Evolutionary conservation across 225 moss, liverwort and hornwort species (phyloP).

Genomic region (Climacium dendroides): DNA sequence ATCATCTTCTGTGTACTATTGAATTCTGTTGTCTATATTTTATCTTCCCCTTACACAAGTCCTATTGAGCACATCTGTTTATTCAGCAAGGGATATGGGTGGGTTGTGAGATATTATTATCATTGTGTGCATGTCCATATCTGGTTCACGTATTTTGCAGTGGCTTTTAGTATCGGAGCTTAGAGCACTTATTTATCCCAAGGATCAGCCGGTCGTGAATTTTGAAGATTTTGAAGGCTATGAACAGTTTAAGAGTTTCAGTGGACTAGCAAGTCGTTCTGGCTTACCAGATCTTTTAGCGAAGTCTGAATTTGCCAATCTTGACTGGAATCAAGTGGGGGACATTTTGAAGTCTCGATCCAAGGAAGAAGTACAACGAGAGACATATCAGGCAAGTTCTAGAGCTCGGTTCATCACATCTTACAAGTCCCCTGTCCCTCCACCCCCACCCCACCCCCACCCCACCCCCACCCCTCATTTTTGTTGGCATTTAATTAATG

Average conservation of each 20-base stretch:
- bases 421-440: background rate
- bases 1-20: background rate
- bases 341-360: slow-evolving; percentile 9
- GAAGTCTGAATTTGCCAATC: slow-evolving; percentile 4
- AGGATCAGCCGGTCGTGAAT: background rate
- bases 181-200: slow-evolving; percentile 32
- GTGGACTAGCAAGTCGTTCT: slow-evolving; percentile 1
- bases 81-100: background rate
- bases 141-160: slow-evolving; percentile 22
- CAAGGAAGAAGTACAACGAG: slow-evolving; percentile 27
- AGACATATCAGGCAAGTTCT: slow-evolving; percentile 56
- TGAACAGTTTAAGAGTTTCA: background rate
- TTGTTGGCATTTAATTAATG: background rate
- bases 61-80: background rate
- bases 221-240: background rate
- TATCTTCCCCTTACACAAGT: background rate
- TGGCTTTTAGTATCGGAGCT: slow-evolving; percentile 74
- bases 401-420: background rate
- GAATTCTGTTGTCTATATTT: background rate
- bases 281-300: slow-evolving; percentile 6
- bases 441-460: no score
- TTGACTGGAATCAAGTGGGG: slow-evolving; percentile 21
- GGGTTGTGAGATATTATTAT: background rate
- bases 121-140: background rate
- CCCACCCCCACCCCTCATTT: background rate